These are phyloP conservation scores for Malus orientalis DNA, from an alignment of 306 rosid genomes.

Conservation along the genomic window DNA sequence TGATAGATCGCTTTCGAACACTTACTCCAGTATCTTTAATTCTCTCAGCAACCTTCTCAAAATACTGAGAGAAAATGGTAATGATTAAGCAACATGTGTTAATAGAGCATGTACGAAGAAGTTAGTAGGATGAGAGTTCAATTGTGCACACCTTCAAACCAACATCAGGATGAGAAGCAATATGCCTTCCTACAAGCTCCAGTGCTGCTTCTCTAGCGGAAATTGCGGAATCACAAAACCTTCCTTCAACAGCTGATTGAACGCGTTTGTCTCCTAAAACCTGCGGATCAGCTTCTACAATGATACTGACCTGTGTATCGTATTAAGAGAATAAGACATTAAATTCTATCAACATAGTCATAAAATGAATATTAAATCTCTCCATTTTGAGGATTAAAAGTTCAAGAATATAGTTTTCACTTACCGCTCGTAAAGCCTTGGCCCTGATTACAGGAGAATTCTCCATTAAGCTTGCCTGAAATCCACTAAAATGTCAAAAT, in stretches of 20 bases:
- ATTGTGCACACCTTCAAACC: constrained; percentile 73
- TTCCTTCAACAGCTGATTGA: constrained; percentile 84
- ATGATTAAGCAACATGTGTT: neutral
- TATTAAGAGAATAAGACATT: constrained; percentile 9
- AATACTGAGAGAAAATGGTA: constrained; percentile 50
- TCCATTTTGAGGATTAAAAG: constrained; percentile 7
- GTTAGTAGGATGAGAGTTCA: constrained; percentile 14
- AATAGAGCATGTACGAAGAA: constrained; percentile 1
- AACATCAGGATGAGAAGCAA: constrained; percentile 97
- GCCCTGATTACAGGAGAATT: constrained; percentile 89
- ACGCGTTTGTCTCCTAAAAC: constrained; percentile 86
- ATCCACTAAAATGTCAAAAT: constrained; percentile 12
- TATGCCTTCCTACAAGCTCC: constrained; percentile 99
- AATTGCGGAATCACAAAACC: constrained; percentile 93
- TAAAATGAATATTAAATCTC: constrained; percentile 10
- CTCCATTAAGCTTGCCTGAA: constrained; percentile 81
- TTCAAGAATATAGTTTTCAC: constrained; percentile 12
- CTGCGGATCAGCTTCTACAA: constrained; percentile 99
- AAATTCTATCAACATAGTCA: neutral
- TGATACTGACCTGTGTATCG: constrained; percentile 82
- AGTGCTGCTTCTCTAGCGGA: constrained; percentile 97
- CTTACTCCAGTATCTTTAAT: constrained; percentile 92
- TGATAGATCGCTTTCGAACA: constrained; percentile 95
- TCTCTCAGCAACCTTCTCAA: constrained; percentile 95
- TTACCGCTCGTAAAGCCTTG: constrained; percentile 92